Conservation (phyloP, 1,139 yeast genomes). For the Pneumocystis oryctolagi region DNA sequence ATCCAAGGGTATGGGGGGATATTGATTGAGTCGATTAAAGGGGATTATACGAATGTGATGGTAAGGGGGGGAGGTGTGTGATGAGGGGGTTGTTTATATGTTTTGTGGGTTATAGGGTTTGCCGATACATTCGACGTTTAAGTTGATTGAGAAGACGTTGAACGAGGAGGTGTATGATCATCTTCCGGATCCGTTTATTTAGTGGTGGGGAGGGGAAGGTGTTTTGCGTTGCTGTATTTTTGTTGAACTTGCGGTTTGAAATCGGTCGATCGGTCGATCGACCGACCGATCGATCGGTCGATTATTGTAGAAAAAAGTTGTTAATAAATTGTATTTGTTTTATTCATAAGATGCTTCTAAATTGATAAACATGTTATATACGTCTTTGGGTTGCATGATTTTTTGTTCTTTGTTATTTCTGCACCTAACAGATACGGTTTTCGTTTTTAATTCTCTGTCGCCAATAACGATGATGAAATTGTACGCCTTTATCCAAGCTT, state of each 20-base stretch:
- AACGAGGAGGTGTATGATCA: slow-evolving; percentile 13
- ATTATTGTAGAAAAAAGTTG: background rate
- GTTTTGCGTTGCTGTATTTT: background rate
- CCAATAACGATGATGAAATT: slow-evolving; percentile 94
- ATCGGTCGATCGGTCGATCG: too few relatives aligned
- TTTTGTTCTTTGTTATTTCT: slow-evolving; percentile 41
- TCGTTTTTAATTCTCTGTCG: slow-evolving; percentile 67
- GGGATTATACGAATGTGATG: slow-evolving; percentile 79
- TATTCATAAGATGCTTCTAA: background rate
- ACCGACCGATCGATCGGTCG: too few relatives aligned
- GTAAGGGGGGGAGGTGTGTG: too few relatives aligned
- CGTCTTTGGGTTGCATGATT: background rate
- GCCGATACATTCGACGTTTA: slow-evolving; percentile 49
- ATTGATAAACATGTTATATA: background rate
- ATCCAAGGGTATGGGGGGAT: slow-evolving; percentile 52
- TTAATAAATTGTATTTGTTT: background rate
- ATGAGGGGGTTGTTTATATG: too few relatives aligned
- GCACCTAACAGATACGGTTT: slow-evolving; percentile 79
- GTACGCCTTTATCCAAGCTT: slow-evolving; percentile 81
- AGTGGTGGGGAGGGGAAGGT: background rate
- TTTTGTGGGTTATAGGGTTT: slow-evolving; percentile 24
- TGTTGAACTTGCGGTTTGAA: too few relatives aligned
- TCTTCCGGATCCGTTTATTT: background rate
- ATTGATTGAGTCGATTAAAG: slow-evolving; percentile 46
- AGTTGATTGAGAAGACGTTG: slow-evolving; percentile 28